Percentiles rank a stretch among this genome's conserved stretches.
These are phyloP conservation scores for Colletotrichum tropicicola DNA, from an alignment of 2,329 filamentous ascomycete species.

Conservation along the genomic window DNA sequence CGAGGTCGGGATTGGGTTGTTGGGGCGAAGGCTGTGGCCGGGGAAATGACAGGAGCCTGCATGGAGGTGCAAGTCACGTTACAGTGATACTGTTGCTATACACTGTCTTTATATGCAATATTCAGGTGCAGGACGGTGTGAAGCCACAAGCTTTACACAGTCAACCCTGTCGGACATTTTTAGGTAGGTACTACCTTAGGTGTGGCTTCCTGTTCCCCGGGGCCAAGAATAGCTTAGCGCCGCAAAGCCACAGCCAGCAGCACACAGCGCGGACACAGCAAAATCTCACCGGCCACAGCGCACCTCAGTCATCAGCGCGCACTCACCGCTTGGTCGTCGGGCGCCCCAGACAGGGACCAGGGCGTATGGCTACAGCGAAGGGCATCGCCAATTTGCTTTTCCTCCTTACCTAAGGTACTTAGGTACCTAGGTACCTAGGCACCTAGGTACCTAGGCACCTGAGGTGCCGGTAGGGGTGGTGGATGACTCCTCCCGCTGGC, in stretches of 20 bases:
- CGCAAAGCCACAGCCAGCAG: not conserved
- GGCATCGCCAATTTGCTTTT: not conserved
- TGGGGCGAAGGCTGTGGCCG: not conserved
- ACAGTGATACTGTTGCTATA: not conserved
- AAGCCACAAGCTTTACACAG: not conserved
- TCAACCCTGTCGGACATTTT: not conserved
- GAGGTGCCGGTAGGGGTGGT: not conserved
- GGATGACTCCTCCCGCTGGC: too few relatives aligned
- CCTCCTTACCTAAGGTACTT: too few relatives aligned
- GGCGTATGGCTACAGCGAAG: not conserved
- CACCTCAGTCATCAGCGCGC: too few relatives aligned
- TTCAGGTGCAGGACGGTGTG: not conserved
- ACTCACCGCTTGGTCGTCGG: slow-evolving; percentile 4
- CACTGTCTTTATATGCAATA: too few relatives aligned
- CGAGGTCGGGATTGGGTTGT: slow-evolving; percentile 25
- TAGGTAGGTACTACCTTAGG: too few relatives aligned
- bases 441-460: too few relatives aligned
- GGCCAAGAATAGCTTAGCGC: not conserved
- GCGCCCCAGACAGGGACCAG: not conserved
- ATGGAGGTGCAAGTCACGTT: not conserved
- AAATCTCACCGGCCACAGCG: not conserved
- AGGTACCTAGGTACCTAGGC: too few relatives aligned
- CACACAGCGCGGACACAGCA: not conserved
- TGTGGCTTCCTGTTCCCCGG: slow-evolving; percentile 1
- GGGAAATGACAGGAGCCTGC: not conserved